Evolutionary conservation across 768 basidiomycete genomes (phyloP).

Genomic region (Xerocomellus amylosporus): DNA sequence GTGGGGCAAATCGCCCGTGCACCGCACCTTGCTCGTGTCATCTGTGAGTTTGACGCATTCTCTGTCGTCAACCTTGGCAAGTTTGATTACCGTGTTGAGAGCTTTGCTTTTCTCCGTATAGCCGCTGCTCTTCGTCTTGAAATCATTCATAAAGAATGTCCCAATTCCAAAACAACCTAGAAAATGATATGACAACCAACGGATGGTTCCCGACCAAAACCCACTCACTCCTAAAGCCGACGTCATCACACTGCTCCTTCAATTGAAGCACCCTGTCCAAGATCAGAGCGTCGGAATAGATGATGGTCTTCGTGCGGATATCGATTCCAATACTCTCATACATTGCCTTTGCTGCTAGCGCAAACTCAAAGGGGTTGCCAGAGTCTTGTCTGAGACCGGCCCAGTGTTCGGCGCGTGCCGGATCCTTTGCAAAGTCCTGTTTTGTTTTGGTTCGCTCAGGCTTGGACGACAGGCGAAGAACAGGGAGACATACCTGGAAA

Average conservation of each 20-base stretch:
- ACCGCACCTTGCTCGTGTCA: constrained; percentile 72
- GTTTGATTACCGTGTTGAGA: constrained; percentile 94
- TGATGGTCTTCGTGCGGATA: constrained; percentile 58
- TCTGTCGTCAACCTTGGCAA: constrained; percentile 66
- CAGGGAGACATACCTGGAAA: constrained; percentile 56
- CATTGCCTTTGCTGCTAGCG: constrained; percentile 65
- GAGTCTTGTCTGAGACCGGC: constrained; percentile 88
- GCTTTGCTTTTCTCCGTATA: constrained; percentile 67
- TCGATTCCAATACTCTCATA: constrained; percentile 74
- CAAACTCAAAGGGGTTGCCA: constrained; percentile 85
- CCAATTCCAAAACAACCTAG: constrained; percentile 91
- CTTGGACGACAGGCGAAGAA: background rate
- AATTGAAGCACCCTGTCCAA: constrained; percentile 68
- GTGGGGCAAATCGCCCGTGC: background rate
- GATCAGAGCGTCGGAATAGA: constrained; percentile 83
- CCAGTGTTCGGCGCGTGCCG: constrained; percentile 69
- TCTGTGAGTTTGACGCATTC: constrained; percentile 94
- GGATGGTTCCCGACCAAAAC: background rate
- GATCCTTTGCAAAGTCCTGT: constrained; percentile 58
- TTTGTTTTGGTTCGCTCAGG: background rate
- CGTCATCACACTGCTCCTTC: constrained; percentile 65
- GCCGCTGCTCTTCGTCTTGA: constrained; percentile 44
- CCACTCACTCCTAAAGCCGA: constrained; percentile 65
- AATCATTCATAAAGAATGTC: constrained; percentile 90
- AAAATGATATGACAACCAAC: background rate